Conservation (phyloP, 2,329 filamentous ascomycete genomes). For the Aureobasidium lini region DNA sequence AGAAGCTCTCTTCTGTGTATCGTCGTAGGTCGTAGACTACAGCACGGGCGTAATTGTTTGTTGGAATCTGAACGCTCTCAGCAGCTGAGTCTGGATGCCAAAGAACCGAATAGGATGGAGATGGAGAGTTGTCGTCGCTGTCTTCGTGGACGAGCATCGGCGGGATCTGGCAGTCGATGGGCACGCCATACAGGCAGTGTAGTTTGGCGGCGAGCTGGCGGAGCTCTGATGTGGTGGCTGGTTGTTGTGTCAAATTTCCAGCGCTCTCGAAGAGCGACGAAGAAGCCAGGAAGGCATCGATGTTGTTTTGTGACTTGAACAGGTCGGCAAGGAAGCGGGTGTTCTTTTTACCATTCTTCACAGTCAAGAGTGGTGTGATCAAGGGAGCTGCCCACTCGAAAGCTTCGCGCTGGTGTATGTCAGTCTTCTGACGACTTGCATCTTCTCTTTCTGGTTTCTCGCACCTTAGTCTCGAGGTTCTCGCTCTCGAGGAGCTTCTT, state of each 20-base stretch:
- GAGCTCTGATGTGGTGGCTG: conserved; percentile 34
- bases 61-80: conserved; percentile 8
- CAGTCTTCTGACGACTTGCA: background rate
- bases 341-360: conserved; percentile 38
- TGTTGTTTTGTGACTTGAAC: conserved; percentile 43
- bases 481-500: conserved; percentile 40
- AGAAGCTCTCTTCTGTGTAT: conserved; percentile 54
- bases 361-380: conserved; percentile 20
- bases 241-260: conserved; percentile 34
- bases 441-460: background rate
- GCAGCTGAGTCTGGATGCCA: background rate
- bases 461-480: conserved; percentile 32
- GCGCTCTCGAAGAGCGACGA: conserved; percentile 58
- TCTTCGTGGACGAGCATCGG: conserved; percentile 16
- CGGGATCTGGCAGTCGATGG: conserved; percentile 32
- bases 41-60: conserved; percentile 51
- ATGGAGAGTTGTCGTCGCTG: conserved; percentile 3
- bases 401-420: conserved; percentile 26
- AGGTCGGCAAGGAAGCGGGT: conserved; percentile 28
- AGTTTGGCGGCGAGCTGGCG: conserved; percentile 63
- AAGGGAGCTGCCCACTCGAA: conserved; percentile 21
- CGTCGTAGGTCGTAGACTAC: conserved; percentile 67
- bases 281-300: conserved; percentile 54
- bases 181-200: conserved; percentile 52
- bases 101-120: background rate